Base-by-base conservation (phyloP, 176 grass and related monocot species). In the Zoysia pacifica region DNA sequence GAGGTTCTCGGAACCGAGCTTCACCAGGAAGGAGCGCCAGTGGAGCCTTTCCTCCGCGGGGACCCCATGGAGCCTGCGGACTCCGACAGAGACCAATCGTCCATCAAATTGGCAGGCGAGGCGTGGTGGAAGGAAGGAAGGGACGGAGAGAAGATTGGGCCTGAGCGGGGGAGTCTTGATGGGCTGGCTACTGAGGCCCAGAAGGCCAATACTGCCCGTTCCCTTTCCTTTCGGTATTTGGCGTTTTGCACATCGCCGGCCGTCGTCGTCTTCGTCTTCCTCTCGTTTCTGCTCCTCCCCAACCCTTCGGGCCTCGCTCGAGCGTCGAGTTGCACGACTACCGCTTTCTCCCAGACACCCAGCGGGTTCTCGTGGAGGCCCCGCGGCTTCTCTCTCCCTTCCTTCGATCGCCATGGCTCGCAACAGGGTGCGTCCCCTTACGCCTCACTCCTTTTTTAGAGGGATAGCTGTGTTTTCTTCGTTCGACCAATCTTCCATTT, bases 11-110 rank as follows among this genome's bases (percentile, higher is more conserved):
- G 90, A 72, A 3, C 95, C 95, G 53, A 98, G 83, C 83, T 97
- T 97, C 12, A 94, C 90, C 11, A 97, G 62, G 80, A 97, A 97
- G 65, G 94, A 92, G 4, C 95, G 95, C 95, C 95, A 98, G 82
- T 94, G 95, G 46, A 98, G 79, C 71, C 95, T 79, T 61, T 98
- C 95, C 92, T 98, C 95, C 35, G 95, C 75, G 5, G 95, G 95
- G 75, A 98, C 88, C 64, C 95, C 95, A 83, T 98, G 95, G 87
- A 98, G 94, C 18, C 95, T 98, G 75, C 50, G 71, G 12, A 7
- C 9, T 1, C 8, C 11, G 12, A 55, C 3, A 1, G 6, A 16
- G 28, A 75, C 45, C 43, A 5, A 9, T 9, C 28, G 15, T 9
- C 18, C 49, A 5, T 48, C 1, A 10, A 39, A 84, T 13, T 2